Conservation (phyloP, 2,329 filamentous ascomycete species). For the Pleurostoma richardsiae region DNA sequence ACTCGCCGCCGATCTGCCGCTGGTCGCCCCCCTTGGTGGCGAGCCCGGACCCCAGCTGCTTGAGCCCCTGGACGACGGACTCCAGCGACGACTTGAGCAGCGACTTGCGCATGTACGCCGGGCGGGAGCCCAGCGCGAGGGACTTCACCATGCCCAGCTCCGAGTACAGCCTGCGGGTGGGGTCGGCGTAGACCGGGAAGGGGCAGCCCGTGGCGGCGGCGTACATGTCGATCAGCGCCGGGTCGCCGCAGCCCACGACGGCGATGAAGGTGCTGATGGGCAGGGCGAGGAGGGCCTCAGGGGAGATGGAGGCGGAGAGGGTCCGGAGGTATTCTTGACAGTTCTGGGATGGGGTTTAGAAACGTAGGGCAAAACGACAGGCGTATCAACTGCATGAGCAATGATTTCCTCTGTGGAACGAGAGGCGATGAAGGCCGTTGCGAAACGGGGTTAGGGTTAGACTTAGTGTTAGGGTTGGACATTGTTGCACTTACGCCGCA, state of each 20-base stretch:
- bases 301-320: constrained; percentile 54
- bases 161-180: constrained; percentile 59
- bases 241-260: constrained; percentile 69
- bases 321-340: constrained; percentile 70
- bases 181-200: constrained; percentile 76
- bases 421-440: too few species aligned
- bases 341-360: constrained; percentile 39
- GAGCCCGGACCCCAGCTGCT: constrained; percentile 50
- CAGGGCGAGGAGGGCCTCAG: constrained; percentile 41
- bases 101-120: constrained; percentile 59
- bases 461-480: too few species aligned
- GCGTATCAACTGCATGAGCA: too few species aligned
- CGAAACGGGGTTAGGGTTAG: too few species aligned
- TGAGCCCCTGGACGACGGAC: constrained; percentile 56
- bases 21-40: constrained; percentile 60
- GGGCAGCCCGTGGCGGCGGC: constrained; percentile 55
- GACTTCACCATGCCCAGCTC: constrained; percentile 65
- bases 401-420: too few species aligned
- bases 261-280: constrained; percentile 57
- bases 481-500: constrained; percentile 57
- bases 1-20: constrained; percentile 71
- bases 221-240: constrained; percentile 64
- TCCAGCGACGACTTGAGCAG: constrained; percentile 43
- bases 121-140: constrained; percentile 51
- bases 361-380: too few species aligned